Evolutionary conservation across 2,329 filamentous ascomycete genomes (phyloP), one percentile per base, ranked within the genome.

Genomic region (Septoria petroselini): DNA sequence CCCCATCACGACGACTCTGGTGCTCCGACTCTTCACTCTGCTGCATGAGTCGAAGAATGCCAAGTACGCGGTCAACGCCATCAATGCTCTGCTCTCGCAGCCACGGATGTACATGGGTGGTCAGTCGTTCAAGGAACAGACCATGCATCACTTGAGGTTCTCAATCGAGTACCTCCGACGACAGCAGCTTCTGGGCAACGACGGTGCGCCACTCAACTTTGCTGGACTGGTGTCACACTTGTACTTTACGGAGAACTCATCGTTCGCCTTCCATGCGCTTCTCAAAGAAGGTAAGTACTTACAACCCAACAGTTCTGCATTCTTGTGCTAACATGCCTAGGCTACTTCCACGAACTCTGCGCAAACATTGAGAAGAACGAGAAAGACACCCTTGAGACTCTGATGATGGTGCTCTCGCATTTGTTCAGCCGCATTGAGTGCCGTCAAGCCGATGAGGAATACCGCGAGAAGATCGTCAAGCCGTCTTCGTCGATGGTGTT

Each of bases 91-190:
- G 2, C 71, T 91, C 0, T 85, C 84, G 0, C 83, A 88, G 58
- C 82, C 82, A 3, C 76, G 83, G 23, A 68, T 91, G 5, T 88
- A 84, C 55, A 74, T 91, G 2, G 86, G 86, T 37, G 85, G 86
- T 0, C 74, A 81, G 2, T 80, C 82, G 34, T 81, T 82, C 42
- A 83, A 82, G 60, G 79, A 84, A 64, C 80, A 85, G 1, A 81
- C 89, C 1, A 76, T 86, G 43, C 86, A 91, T 63, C 86, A 91
- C 62, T 68, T 91, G 5, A 79, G 87, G 3, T 91, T 91, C 66
- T 90, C 86, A 0, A 86, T 91, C 37, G 86, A 91, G 57, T 91
- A 89, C 59, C 74, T 91, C 1, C 78, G 85, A 15, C 75, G 84
- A 29, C 83, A 89, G 58, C 73, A 79, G 35, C 76, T 91, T 0